Base-by-base conservation (phyloP, 495 filamentous ascomycete genomes). In the Hyaloscypha variabilis region DNA sequence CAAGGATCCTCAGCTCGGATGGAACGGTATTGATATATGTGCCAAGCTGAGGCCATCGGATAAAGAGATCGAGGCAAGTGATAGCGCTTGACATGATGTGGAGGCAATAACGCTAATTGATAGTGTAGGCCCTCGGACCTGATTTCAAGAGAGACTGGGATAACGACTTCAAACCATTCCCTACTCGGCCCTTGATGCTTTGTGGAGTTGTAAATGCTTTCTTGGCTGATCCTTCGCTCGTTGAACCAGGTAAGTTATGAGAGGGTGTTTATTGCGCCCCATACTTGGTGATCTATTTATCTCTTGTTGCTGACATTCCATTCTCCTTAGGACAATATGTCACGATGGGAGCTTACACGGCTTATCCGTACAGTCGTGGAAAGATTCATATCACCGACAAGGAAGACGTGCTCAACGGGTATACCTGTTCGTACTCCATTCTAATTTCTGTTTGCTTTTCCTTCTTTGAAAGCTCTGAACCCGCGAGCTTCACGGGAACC, bases 321-420 rank as follows among this genome's bases (percentile, higher is more conserved):
- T 19, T 46, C 17, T 46, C 3, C 39, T 4, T 46, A 46, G 70
- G 70, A 14, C 81, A 81, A 53, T 78, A 75, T 60, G 51, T 80
- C 30, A 78, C 76, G 13, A 65, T 82, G 56, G 76, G 73, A 59
- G 71, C 74, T 13, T 74, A 79, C 58, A 71, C 79, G 14, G 74
- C 78, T 24, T 79, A 84, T 25, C 84, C 85, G 2, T 82, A 87
- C 34, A 84, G 84, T 2, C 82, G 85, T 11, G 87, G 87, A 5
- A 83, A 71, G 46, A 79, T 88, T 57, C 87, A 89, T 68, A 85
- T 87, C 56, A 67, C 69, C 17, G 78, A 77, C 5, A 58, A 74
- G n/a, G 36, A 77, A 82, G 58, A 72, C 83, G 62, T 69, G 17
- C 11, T 61, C 36, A 50, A 54, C 13, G 64, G 67, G 14, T 75